These are phyloP conservation scores for Chlorella vulgaris DNA, from an alignment of 139 green algal genomes.

Conservation along the genomic window DNA sequence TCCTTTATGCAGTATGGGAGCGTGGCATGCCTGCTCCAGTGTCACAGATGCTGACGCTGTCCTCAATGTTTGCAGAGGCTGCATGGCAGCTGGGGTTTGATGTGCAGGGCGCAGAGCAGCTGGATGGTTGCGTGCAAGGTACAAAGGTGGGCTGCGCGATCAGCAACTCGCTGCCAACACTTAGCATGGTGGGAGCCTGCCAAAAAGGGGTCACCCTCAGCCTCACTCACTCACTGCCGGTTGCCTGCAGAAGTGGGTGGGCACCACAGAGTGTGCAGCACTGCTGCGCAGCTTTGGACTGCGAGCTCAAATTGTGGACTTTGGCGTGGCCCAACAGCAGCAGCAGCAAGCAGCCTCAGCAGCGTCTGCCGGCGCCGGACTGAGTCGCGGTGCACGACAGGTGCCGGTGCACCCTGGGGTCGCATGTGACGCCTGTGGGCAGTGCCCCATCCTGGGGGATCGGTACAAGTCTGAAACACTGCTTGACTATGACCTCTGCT, in stretches of 20 bases:
- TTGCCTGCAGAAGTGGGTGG: conserved; percentile 21
- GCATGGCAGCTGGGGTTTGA: conserved; percentile 66
- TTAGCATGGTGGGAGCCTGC: too few relatives aligned
- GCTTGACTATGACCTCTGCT: conserved; percentile 24
- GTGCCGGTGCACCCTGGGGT: conserved; percentile 4
- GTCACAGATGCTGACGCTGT: too few relatives aligned
- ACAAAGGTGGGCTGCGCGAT: conserved; percentile 13
- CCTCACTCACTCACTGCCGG: background rate
- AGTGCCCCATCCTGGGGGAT: conserved; percentile 10
- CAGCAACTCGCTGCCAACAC: too few relatives aligned
- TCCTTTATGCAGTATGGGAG: too few relatives aligned
- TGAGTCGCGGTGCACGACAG: background rate
- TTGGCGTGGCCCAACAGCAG: conserved; percentile 38
- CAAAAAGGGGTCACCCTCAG: too few relatives aligned
- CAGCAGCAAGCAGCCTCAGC: background rate
- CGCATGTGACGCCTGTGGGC: conserved; percentile 24
- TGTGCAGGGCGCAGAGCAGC: conserved; percentile 51
- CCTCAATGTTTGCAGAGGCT: conserved; percentile 54
- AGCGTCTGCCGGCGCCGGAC: background rate
- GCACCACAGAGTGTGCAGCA: conserved; percentile 64
- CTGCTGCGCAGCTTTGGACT: conserved; percentile 79
- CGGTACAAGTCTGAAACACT: conserved; percentile 8
- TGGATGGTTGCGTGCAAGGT: conserved; percentile 59
- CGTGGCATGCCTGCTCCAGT: too few relatives aligned
- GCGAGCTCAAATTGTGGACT: conserved; percentile 77